A percentile compares a stretch with the other conserved stretches of the same genome.
These are phyloP conservation scores for Sphagnum fallax DNA, from an alignment of 228 moss, liverwort and hornwort species.

Conservation along the genomic window DNA sequence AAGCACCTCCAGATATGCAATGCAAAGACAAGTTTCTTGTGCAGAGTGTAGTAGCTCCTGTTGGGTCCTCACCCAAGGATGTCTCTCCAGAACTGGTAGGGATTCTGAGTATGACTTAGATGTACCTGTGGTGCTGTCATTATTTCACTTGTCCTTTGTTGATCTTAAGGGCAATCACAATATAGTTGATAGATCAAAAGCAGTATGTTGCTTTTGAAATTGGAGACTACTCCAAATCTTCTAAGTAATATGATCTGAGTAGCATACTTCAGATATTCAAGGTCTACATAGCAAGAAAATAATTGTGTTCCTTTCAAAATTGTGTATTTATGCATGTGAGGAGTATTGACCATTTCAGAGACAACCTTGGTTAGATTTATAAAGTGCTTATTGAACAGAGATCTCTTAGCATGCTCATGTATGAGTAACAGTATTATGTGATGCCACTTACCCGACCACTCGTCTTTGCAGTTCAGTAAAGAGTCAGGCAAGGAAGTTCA, in stretches of 20 bases:
- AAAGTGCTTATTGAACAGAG: no score
- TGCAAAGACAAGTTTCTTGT: constrained; percentile 99
- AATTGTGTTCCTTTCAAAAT: neutral
- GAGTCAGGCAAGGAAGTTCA: constrained; percentile 73
- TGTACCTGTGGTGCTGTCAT: no score
- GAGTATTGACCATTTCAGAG: neutral
- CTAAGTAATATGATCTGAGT: no score
- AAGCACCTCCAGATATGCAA: constrained; percentile 93
- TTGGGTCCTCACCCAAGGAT: constrained; percentile 44
- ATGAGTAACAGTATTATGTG: no score
- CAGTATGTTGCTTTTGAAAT: neutral
- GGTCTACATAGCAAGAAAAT: neutral
- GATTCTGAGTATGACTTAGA: neutral
- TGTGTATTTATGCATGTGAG: neutral
- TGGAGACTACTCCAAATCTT: neutral
- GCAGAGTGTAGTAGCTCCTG: constrained; percentile 77
- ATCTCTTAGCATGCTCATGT: no score
- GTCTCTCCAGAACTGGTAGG: constrained; percentile 87
- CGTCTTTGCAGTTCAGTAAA: constrained; percentile 71
- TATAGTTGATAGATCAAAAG: neutral
- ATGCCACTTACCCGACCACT: neutral
- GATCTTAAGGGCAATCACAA: no score
- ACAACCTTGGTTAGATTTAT: neutral
- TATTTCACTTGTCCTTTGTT: neutral
- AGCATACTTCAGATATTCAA: no score